Conservation (phyloP, 768 basidiomycete genomes). For the Roridomyces roridus region DNA sequence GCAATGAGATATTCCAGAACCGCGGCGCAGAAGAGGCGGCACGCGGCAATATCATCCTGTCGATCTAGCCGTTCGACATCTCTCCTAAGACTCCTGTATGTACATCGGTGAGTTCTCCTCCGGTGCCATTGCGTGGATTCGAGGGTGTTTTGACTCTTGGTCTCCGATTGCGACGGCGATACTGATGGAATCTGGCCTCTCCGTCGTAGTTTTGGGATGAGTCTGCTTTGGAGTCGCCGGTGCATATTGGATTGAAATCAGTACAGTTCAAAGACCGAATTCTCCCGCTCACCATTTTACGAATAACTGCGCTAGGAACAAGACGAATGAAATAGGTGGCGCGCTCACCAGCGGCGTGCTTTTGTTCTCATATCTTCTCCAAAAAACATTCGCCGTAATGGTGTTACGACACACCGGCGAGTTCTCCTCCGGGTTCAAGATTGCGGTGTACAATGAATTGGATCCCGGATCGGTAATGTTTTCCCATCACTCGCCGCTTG, state of each 20-base stretch:
- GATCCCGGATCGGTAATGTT: too few relatives aligned
- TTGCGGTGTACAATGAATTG: too few relatives aligned
- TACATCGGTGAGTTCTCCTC: too few relatives aligned
- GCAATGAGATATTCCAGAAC: conserved; percentile 32
- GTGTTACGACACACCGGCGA: too few relatives aligned
- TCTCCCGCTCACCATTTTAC: not conserved
- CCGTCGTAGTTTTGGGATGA: not conserved
- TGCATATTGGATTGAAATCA: not conserved
- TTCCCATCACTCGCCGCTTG: too few relatives aligned
- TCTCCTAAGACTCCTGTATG: too few relatives aligned
- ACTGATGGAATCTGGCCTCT: not conserved
- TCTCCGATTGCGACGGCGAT: not conserved
- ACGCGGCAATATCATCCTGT: conserved; percentile 52
- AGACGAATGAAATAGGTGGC: not conserved
- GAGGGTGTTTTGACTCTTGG: too few relatives aligned
- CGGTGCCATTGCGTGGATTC: too few relatives aligned
- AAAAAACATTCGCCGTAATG: not conserved
- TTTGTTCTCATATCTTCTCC: not conserved
- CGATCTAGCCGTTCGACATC: conserved; percentile 47
- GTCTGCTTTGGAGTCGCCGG: not conserved
- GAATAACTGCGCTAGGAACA: not conserved
- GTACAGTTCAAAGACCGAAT: not conserved
- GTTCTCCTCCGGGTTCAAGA: too few relatives aligned
- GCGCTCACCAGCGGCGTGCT: not conserved
- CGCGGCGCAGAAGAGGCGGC: conserved; percentile 42